Base-by-base conservation (phyloP, 2,329 filamentous ascomycete species). In the Colletotrichum sp. region DNA sequence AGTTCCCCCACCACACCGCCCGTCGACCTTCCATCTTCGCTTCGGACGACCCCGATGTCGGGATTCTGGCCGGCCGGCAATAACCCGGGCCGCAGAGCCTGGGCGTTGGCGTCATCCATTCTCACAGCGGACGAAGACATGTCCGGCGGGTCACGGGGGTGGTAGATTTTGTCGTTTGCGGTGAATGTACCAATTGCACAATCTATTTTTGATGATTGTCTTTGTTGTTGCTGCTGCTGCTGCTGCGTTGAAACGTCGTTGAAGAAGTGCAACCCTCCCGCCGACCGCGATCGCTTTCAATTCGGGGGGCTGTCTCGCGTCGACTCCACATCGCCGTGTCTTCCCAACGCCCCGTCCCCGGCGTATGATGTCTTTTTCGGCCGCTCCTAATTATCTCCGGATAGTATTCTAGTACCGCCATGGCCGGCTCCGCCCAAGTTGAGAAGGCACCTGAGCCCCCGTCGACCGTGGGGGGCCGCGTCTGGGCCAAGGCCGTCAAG, bases 71-170 rank as follows among this genome's bases (percentile, higher is more conserved):
- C 73, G 59, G 59, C 59, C 71, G 74, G 74, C 34, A 73, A 76
- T 76, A 73, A 69, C 57, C 74, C 74, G 74, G 74, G 32, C 49
- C 59, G 34, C 64, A 21, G 24, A 39, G 24, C 55, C 64, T 65
- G 59, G 74, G 59, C 59, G 26, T 60, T 76, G 57, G 74, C 74
- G 74, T 76, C 74, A 74, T 76, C 59, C 64, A 73, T 66, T 26
- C 21, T 63, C 59, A 44, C 32, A 26, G 73, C 73, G 73, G 73
- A 76, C 39, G 59, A 76, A 76, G 64, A 68, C 64, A 68, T 69
- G 64, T 69, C 70, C 70, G 64, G 59, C 30, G 36, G 64, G 24
- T 65, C 36, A 44, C 36, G 26, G 39, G 64, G 36, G 30, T 21
- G 55, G 24, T 24, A 18, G n/a, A 21, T n/a, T 63, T 24, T 8